Conservation (phyloP, 2,329 filamentous ascomycete species). For the Cercospora brassicicola region DNA sequence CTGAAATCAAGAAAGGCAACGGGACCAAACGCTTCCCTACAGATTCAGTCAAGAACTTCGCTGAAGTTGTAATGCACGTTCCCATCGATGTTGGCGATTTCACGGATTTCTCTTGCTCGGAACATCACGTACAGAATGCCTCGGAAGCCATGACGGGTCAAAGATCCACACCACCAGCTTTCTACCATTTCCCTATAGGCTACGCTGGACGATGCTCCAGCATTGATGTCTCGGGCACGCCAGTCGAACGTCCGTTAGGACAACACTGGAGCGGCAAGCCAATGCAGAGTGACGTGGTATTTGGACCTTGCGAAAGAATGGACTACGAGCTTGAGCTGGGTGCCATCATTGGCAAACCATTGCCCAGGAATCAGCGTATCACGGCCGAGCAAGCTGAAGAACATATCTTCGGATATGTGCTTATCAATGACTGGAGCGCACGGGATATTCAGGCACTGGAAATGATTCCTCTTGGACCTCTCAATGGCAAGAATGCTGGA, state of each 20-base stretch:
- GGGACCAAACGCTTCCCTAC: slow-evolving; percentile 29
- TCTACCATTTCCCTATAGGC: slow-evolving; percentile 52
- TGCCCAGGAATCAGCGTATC: slow-evolving; percentile 41
- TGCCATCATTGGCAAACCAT: slow-evolving; percentile 45
- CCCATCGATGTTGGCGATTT: slow-evolving; percentile 59
- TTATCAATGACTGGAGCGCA: slow-evolving; percentile 63
- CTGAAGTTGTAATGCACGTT: slow-evolving; percentile 53
- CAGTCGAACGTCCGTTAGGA: slow-evolving; percentile 51
- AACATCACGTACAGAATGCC: slow-evolving; percentile 55
- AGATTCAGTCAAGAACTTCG: slow-evolving; percentile 40
- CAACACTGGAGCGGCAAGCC: slow-evolving; percentile 43
- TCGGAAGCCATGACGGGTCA: slow-evolving; percentile 45
- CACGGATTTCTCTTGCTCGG: slow-evolving; percentile 57
- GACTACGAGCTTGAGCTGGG: slow-evolving; percentile 54
- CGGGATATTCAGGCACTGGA: slow-evolving; percentile 64
- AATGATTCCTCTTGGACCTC: slow-evolving; percentile 61
- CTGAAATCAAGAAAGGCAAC: slow-evolving; percentile 31
- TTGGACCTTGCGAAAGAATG: slow-evolving; percentile 43
- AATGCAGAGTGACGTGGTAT: slow-evolving; percentile 54
- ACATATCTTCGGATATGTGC: slow-evolving; percentile 61
- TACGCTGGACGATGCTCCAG: slow-evolving; percentile 59
- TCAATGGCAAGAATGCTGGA: slow-evolving; percentile 62
- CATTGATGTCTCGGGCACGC: slow-evolving; percentile 53
- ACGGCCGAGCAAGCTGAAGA: slow-evolving; percentile 46
- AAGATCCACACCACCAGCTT: slow-evolving; percentile 47